Conservation (phyloP, 2,329 filamentous ascomycete species). For the Lecanoromycetidae sp. region DNA sequence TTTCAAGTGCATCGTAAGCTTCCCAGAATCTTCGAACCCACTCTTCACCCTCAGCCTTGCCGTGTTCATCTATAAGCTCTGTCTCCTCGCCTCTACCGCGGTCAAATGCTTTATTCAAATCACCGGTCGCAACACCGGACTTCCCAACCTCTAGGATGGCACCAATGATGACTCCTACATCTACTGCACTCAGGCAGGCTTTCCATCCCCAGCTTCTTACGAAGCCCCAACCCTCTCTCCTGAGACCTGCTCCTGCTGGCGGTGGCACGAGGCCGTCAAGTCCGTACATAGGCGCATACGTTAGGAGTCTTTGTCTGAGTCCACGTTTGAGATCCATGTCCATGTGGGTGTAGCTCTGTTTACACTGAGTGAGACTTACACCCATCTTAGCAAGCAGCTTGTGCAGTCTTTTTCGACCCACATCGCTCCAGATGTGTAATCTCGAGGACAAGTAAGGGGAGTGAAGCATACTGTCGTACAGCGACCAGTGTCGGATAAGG, state of each 20-base stretch:
- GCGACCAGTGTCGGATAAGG: conserved; percentile 86
- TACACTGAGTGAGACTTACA: conserved; percentile 82
- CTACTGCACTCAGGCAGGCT: conserved; percentile 81
- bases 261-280: conserved; percentile 85
- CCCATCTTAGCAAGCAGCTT: conserved; percentile 98
- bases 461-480: conserved; percentile 98
- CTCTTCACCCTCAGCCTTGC: conserved; percentile 45
- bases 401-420: conserved; percentile 74
- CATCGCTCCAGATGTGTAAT: conserved; percentile 88
- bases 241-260: conserved; percentile 56
- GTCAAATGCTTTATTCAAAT: conserved; percentile 20
- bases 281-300: conserved; percentile 86
- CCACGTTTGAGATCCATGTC: conserved; percentile 92
- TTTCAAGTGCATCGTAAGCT: conserved; percentile 58
- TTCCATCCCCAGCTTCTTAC: conserved; percentile 97
- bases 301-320: conserved; percentile 70
- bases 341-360: conserved; percentile 95
- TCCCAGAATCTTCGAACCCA: conserved; percentile 59
- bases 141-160: conserved; percentile 86
- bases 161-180: conserved; percentile 85
- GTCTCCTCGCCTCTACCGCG: conserved; percentile 25
- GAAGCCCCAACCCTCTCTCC: conserved; percentile 92
- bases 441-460: conserved; percentile 87
- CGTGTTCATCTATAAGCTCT: conserved; percentile 33
- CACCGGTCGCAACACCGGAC: conserved; percentile 20